phyloP scores from a whole-genome alignment of 2,329 filamentous ascomycete genomes.

The Lojkania enalia region DNA sequence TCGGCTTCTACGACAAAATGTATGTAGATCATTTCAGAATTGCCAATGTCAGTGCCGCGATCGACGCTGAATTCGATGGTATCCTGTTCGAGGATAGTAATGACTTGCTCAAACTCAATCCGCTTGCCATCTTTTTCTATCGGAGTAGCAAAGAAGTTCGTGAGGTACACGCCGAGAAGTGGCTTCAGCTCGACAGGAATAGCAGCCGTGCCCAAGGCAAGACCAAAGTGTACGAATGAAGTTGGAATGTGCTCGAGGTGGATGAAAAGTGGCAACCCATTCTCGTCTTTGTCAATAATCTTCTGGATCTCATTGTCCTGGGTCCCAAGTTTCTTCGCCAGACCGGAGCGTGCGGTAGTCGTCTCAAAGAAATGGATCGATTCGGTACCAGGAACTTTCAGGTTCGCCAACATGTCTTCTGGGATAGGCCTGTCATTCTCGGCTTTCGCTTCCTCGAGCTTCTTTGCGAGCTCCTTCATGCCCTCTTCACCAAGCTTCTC shows the following conservation, averaged over 20 bases:
- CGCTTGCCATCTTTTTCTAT: constrained; percentile 74
- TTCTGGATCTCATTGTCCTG: constrained; percentile 72
- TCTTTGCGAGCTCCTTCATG: constrained; percentile 71
- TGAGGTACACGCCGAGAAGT: constrained; percentile 78
- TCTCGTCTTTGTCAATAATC: constrained; percentile 70
- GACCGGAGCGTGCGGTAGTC: constrained; percentile 78
- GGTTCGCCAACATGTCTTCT: constrained; percentile 74
- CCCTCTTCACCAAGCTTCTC: constrained; percentile 80
- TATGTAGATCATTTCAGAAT: constrained; percentile 79
- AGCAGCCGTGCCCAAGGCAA: constrained; percentile 77
- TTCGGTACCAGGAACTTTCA: constrained; percentile 80
- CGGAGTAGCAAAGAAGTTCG: constrained; percentile 94
- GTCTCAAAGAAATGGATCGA: constrained; percentile 96
- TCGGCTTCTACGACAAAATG: constrained; percentile 84
- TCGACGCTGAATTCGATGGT: constrained; percentile 82
- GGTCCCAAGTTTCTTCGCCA: constrained; percentile 71
- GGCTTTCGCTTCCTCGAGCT: constrained; percentile 79
- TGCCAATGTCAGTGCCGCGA: constrained; percentile 68
- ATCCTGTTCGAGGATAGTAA: constrained; percentile 86
- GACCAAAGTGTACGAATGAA: constrained; percentile 84
- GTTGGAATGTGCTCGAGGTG: constrained; percentile 95
- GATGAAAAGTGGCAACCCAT: constrained; percentile 77
- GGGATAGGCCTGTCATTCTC: constrained; percentile 91
- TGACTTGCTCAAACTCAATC: constrained; percentile 87
- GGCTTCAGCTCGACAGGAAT: constrained; percentile 84